phyloP scores from a whole-genome alignment of 768 basidiomycete genomes.

The Boletus bicolor region DNA sequence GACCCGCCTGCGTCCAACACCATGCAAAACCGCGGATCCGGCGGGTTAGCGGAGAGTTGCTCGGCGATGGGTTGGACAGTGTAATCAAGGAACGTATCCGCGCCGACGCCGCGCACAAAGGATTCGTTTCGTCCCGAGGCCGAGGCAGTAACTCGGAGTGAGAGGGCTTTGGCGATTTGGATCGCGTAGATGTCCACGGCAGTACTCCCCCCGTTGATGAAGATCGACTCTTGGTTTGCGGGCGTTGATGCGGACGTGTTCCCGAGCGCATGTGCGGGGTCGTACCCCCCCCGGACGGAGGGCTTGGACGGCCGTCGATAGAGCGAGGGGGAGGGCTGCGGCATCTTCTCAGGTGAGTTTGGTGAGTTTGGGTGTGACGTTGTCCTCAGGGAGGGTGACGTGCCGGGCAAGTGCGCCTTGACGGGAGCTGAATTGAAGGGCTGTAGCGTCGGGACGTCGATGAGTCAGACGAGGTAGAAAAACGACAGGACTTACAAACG shows the following conservation, averaged over 20 bases:
- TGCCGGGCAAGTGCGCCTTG: slow-evolving; percentile 64
- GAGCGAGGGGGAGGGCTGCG: slow-evolving; percentile 56
- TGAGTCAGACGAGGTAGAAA: not conserved
- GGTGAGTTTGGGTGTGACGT: slow-evolving; percentile 35
- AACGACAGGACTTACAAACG: slow-evolving; percentile 26
- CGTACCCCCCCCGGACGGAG: slow-evolving; percentile 45
- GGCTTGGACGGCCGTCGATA: slow-evolving; percentile 55
- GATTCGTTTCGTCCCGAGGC: slow-evolving; percentile 60
- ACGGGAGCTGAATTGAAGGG: slow-evolving; percentile 33
- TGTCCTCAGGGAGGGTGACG: slow-evolving; percentile 46
- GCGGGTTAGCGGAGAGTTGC: slow-evolving; percentile 44
- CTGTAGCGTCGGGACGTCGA: slow-evolving; percentile 8
- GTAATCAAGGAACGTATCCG: slow-evolving; percentile 70
- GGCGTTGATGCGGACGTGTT: not conserved
- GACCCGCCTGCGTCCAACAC: slow-evolving; percentile 63
- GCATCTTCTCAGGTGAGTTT: slow-evolving; percentile 55
- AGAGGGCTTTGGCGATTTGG: slow-evolving; percentile 65
- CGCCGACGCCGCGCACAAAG: slow-evolving; percentile 56
- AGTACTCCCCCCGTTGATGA: slow-evolving; percentile 71
- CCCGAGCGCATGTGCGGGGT: slow-evolving; percentile 36
- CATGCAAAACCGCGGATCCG: slow-evolving; percentile 50
- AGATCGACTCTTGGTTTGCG: slow-evolving; percentile 44
- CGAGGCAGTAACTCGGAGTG: slow-evolving; percentile 54
- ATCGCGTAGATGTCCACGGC: slow-evolving; percentile 67
- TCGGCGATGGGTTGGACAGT: slow-evolving; percentile 47